Evolutionary conservation across 495 filamentous ascomycete genomes (phyloP).

Genomic region (Aspergillus sparsus): DNA sequence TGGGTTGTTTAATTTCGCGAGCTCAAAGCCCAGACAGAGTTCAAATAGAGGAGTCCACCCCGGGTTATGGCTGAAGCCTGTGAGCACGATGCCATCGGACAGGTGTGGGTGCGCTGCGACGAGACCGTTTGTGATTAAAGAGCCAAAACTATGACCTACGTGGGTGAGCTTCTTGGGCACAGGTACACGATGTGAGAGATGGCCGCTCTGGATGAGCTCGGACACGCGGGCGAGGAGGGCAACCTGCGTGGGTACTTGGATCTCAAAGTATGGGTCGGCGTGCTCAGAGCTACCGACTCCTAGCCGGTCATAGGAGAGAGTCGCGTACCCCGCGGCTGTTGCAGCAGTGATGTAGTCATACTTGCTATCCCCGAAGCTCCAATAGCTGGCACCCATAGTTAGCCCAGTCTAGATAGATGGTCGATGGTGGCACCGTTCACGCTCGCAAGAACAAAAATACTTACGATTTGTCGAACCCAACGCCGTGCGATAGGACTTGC

Average conservation of each 20-base stretch:
- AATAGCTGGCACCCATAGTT: constrained; percentile 44
- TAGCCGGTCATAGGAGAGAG: constrained; percentile 58
- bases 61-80: constrained; percentile 52
- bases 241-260: constrained; percentile 55
- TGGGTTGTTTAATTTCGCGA: constrained; percentile 46
- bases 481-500: constrained; percentile 63
- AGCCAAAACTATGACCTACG: constrained; percentile 55
- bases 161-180: constrained; percentile 54
- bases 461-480: constrained; percentile 40
- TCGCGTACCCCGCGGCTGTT: constrained; percentile 53
- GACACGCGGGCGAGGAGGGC: constrained; percentile 53
- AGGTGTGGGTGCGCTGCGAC: constrained; percentile 49
- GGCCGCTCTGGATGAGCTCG: constrained; percentile 44
- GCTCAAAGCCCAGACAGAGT: constrained; percentile 47
- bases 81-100: constrained; percentile 59
- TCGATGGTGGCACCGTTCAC: too few species aligned
- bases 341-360: constrained; percentile 57
- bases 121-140: constrained; percentile 43
- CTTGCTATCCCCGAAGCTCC: constrained; percentile 56
- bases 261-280: constrained; percentile 54
- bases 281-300: constrained; percentile 57
- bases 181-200: constrained; percentile 31
- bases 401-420: too few species aligned
- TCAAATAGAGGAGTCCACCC: constrained; percentile 37
- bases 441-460: not conserved